Conservation (phyloP, 2,329 filamentous ascomycete genomes). For the Sphaerulina populicola region DNA sequence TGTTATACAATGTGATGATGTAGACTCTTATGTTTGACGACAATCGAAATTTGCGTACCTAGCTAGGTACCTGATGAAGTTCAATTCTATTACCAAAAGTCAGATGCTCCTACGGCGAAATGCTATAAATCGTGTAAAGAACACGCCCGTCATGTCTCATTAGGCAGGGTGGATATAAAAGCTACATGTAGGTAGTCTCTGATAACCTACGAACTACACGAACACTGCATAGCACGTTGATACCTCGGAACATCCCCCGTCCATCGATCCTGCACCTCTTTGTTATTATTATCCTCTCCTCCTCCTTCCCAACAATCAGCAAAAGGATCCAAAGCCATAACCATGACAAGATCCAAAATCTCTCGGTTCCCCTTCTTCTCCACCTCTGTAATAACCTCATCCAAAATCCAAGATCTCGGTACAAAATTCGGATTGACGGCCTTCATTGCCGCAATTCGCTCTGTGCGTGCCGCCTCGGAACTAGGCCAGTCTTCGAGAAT, state of each 20-base stretch:
- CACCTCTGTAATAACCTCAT: constrained; percentile 83
- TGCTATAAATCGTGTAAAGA: too few relatives aligned
- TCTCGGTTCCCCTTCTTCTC: constrained; percentile 76
- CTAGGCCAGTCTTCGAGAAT: constrained; percentile 68
- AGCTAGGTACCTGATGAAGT: too few relatives aligned
- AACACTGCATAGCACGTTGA: constrained; percentile 81
- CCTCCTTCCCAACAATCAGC: constrained; percentile 59
- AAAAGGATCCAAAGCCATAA: constrained; percentile 77
- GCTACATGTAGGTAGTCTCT: too few relatives aligned
- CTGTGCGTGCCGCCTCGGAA: constrained; percentile 47
- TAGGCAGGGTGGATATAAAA: too few relatives aligned
- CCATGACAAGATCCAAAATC: constrained; percentile 68
- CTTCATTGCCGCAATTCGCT: constrained; percentile 68
- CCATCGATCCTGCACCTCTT: constrained; percentile 70
- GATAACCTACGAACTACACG: constrained; percentile 67
- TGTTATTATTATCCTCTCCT: constrained; percentile 33
- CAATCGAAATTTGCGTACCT: too few relatives aligned
- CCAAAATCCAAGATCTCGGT: constrained; percentile 81
- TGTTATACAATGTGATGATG: too few relatives aligned
- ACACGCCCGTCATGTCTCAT: too few relatives aligned
- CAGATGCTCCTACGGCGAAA: too few relatives aligned
- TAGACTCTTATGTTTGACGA: too few relatives aligned
- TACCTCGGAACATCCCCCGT: constrained; percentile 74
- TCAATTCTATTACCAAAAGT: too few relatives aligned
- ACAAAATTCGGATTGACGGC: constrained; percentile 87